These are phyloP conservation scores for Pichia sp. DNA, from an alignment of 1,139 yeast species.

Conservation along the genomic window DNA sequence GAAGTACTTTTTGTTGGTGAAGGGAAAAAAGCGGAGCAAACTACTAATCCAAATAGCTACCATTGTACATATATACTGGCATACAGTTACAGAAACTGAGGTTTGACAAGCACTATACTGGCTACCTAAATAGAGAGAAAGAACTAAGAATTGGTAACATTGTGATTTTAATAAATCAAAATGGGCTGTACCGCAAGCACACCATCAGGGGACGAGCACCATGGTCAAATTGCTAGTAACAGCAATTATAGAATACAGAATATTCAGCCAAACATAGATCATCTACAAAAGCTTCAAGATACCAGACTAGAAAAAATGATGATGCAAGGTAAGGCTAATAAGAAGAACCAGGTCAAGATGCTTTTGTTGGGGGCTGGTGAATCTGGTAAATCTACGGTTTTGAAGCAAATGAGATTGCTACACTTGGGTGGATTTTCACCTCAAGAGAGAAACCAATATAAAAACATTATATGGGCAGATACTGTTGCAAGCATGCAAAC, in stretches of 20 bases:
- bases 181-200: conserved; percentile 71
- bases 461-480: conserved; percentile 94
- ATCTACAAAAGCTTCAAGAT: conserved; percentile 21
- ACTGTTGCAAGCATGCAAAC: conserved; percentile 84
- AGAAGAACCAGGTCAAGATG: conserved; percentile 52
- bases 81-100: too few species aligned
- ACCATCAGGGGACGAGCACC: conserved; percentile 20
- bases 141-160: too few species aligned
- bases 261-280: conserved; percentile 17
- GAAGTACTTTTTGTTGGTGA: too few species aligned
- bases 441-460: conserved; percentile 73
- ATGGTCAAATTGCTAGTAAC: conserved; percentile 29
- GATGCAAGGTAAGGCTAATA: conserved; percentile 45
- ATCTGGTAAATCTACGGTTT: conserved; percentile 92
- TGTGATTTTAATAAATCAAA: too few species aligned
- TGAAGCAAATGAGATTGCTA: conserved; percentile 80
- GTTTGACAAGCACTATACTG: too few species aligned
- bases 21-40: too few species aligned
- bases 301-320: conserved; percentile 51
- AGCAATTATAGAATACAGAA: background rate
- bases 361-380: conserved; percentile 90
- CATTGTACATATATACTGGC: too few species aligned
- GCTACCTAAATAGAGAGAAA: too few species aligned
- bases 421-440: conserved; percentile 83
- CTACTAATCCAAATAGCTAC: too few species aligned